Conservation (phyloP, 768 basidiomycete species). For the Coprinopsis cinerea region DNA sequence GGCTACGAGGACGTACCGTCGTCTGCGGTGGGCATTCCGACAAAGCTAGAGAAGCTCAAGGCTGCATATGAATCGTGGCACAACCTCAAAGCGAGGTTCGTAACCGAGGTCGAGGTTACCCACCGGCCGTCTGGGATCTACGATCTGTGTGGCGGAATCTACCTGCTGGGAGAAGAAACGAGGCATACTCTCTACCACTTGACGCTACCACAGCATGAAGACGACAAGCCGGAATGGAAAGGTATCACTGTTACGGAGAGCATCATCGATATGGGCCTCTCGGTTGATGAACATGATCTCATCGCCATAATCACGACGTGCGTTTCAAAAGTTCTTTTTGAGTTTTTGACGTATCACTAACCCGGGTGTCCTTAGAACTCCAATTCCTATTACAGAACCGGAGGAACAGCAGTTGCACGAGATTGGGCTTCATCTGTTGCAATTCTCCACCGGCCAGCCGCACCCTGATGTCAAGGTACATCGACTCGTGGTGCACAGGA, state of each 20-base stretch:
- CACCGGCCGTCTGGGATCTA: conserved; percentile 33
- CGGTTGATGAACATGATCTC: conserved; percentile 39
- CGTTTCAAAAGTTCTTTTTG: conserved; percentile 17
- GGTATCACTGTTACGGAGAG: conserved; percentile 21
- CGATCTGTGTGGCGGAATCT: conserved; percentile 36
- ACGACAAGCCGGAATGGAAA: conserved; percentile 24
- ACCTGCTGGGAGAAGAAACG: conserved; percentile 29
- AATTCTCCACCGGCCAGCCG: conserved; percentile 31
- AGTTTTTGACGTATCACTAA: not conserved
- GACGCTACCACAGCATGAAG: conserved; percentile 23
- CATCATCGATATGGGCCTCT: conserved; percentile 39
- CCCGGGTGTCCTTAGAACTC: not conserved
- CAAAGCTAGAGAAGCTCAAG: conserved; percentile 23
- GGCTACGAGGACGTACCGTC: conserved; percentile 26
- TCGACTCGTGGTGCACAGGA: conserved; percentile 23
- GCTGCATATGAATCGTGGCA: conserved; percentile 27
- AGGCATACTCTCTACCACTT: conserved; percentile 26
- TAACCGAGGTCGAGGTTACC: conserved; percentile 19
- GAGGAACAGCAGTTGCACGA: not conserved
- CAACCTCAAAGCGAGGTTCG: conserved; percentile 20
- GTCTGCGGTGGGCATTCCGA: conserved; percentile 16
- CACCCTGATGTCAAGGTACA: conserved; percentile 30
- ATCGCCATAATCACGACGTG: conserved; percentile 36
- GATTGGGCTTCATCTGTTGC: conserved; percentile 8
- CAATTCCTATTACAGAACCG: not conserved